Evolutionary conservation across 371 early-diverging fungal genomes (phyloP).

Genomic region (Haplosporangium sp.): DNA sequence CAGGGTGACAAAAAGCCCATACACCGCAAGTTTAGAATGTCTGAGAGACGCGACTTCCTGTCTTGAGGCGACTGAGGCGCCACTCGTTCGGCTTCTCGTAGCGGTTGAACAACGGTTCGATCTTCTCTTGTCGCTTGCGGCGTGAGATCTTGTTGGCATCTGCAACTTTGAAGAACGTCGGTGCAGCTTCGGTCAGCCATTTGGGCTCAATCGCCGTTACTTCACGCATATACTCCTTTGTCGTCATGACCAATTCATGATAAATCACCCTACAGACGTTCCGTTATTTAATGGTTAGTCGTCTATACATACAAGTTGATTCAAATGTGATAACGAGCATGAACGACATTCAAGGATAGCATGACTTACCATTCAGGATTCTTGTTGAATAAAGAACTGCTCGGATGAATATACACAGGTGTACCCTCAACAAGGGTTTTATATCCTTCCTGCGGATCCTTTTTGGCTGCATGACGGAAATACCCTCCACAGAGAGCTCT

Average conservation of each 20-base stretch:
- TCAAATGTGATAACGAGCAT: neutral
- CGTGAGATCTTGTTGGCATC: slow-evolving; percentile 93
- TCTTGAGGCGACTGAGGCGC: slow-evolving; percentile 84
- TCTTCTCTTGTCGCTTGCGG: slow-evolving; percentile 91
- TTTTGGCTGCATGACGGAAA: slow-evolving; percentile 97
- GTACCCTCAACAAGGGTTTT: slow-evolving; percentile 97
- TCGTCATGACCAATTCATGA: slow-evolving; percentile 96
- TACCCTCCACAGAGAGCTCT: slow-evolving; percentile 92
- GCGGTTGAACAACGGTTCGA: slow-evolving; percentile 90
- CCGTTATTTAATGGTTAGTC: neutral
- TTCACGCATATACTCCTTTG: slow-evolving; percentile 98
- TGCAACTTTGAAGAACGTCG: slow-evolving; percentile 94
- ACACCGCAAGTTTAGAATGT: slow-evolving; percentile 63
- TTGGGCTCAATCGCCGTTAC: slow-evolving; percentile 96
- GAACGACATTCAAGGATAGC: neutral
- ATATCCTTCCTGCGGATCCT: slow-evolving; percentile 97
- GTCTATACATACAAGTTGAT: neutral
- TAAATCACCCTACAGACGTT: slow-evolving; percentile 85
- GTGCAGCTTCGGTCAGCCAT: slow-evolving; percentile 97
- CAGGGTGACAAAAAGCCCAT: neutral
- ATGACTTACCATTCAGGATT: slow-evolving; percentile 89
- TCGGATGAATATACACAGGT: slow-evolving; percentile 97
- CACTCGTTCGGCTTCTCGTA: slow-evolving; percentile 92
- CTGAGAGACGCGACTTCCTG: slow-evolving; percentile 80
- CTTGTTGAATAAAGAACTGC: slow-evolving; percentile 93